Evolutionary conservation across 768 basidiomycete genomes (phyloP).

Genomic region (Suillus ampliporus): DNA sequence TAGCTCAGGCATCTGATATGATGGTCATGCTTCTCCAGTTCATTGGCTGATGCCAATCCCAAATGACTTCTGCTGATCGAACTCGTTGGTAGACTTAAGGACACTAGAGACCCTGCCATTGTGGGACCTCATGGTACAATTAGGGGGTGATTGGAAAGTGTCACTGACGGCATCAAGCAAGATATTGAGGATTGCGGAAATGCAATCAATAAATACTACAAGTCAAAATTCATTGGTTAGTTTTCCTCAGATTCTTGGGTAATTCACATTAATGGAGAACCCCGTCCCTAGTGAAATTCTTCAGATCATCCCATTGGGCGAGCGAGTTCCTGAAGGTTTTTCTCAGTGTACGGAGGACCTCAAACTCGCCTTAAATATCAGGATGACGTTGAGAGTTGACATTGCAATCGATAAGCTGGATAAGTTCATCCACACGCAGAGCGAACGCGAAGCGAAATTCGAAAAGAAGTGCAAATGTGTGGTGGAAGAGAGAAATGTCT

Average conservation of each 20-base stretch:
- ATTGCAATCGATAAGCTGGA: slow-evolving; percentile 22
- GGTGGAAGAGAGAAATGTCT: slow-evolving; percentile 42
- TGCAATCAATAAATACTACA: slow-evolving; percentile 51
- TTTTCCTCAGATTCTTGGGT: neutral
- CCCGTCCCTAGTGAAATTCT: slow-evolving; percentile 31
- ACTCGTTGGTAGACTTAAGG: slow-evolving; percentile 30
- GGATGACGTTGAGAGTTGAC: slow-evolving; percentile 44
- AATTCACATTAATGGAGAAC: slow-evolving; percentile 11
- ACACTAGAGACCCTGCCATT: slow-evolving; percentile 30
- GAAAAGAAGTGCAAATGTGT: slow-evolving; percentile 25
- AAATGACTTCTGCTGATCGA: neutral
- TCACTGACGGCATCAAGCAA: slow-evolving; percentile 38
- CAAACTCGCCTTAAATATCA: slow-evolving; percentile 42
- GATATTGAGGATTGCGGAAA: slow-evolving; percentile 51
- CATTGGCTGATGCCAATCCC: slow-evolving; percentile 17
- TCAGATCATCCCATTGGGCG: slow-evolving; percentile 44
- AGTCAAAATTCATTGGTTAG: slow-evolving; percentile 48
- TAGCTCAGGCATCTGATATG: slow-evolving; percentile 56
- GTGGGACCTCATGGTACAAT: slow-evolving; percentile 38
- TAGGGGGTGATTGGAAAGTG: slow-evolving; percentile 37
- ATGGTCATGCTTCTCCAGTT: slow-evolving; percentile 54
- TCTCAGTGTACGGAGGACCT: slow-evolving; percentile 41
- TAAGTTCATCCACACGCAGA: slow-evolving; percentile 9
- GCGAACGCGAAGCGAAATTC: slow-evolving; percentile 32
- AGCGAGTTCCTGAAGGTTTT: slow-evolving; percentile 42